phyloP scores from a whole-genome alignment of 768 basidiomycete species.

The Boletus vinaceobasis region DNA sequence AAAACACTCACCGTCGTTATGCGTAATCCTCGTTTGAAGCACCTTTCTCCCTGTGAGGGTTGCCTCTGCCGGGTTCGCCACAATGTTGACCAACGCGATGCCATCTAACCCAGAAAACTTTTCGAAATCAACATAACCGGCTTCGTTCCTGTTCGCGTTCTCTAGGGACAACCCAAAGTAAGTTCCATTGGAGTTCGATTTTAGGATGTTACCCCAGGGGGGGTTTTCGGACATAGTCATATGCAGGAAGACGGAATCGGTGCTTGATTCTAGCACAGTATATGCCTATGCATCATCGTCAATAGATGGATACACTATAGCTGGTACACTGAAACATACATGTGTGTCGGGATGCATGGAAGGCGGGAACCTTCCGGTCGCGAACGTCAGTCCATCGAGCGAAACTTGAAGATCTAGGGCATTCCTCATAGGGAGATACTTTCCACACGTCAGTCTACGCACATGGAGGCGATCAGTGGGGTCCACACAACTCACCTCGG shows the following conservation, averaged over 20 bases:
- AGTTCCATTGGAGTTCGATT: constrained; percentile 98
- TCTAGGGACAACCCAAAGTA: constrained; percentile 88
- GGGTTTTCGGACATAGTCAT: constrained; percentile 88
- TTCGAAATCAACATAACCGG: constrained; percentile 94
- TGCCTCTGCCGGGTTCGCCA: constrained; percentile 78
- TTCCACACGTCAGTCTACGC: constrained; percentile 22
- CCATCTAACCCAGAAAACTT: constrained; percentile 96
- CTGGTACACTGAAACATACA: constrained; percentile 42
- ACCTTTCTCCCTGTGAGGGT: constrained; percentile 65
- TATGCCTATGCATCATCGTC: constrained; percentile 58
- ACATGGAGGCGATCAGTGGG: neutral
- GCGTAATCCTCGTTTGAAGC: constrained; percentile 85
- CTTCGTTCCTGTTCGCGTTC: constrained; percentile 84
- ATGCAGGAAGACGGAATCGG: constrained; percentile 90
- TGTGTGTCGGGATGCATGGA: constrained; percentile 87
- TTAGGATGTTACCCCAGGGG: constrained; percentile 88
- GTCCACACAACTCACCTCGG: constrained; percentile 58
- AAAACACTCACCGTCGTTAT: constrained; percentile 79
- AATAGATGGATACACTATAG: neutral
- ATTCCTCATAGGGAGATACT: constrained; percentile 52
- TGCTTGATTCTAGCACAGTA: constrained; percentile 92
- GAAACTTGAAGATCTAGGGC: constrained; percentile 88
- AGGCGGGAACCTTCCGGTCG: constrained; percentile 86
- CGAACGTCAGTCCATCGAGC: constrained; percentile 82
- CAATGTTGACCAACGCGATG: constrained; percentile 89